phyloP scores from a whole-genome alignment of 192 early-diverging fungal species.

The Cladochytrium replicatum region DNA sequence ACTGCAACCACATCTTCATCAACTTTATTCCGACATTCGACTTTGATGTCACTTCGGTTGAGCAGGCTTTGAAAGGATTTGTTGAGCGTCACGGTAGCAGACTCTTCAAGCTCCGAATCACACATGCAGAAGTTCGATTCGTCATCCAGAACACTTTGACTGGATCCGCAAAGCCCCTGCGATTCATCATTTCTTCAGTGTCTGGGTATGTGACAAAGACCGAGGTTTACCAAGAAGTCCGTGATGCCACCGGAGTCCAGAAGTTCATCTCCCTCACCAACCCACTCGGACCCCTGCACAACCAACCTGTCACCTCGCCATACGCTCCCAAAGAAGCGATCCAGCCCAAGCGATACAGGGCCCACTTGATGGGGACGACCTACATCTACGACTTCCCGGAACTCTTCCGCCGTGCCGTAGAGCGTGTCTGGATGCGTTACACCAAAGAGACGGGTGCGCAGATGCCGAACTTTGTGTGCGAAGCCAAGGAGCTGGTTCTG shows the following conservation, averaged over 20 bases:
- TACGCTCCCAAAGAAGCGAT: conserved; percentile 93
- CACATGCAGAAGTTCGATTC: conserved; percentile 95
- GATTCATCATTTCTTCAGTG: conserved; percentile 85
- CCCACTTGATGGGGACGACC: conserved; percentile 94
- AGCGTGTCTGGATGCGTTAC: conserved; percentile 62
- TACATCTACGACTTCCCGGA: conserved; percentile 99
- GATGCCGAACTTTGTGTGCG: conserved; percentile 55
- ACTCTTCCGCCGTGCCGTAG: conserved; percentile 81
- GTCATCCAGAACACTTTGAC: conserved; percentile 64
- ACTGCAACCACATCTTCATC: conserved; percentile 98
- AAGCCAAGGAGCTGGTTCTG: conserved; percentile 76
- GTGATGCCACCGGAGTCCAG: conserved; percentile 64
- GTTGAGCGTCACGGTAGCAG: conserved; percentile 89
- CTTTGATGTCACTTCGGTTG: conserved; percentile 73
- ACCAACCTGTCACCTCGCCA: conserved; percentile 66
- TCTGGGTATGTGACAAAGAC: conserved; percentile 86
- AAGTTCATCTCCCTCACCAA: conserved; percentile 73
- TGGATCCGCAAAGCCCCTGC: conserved; percentile 63
- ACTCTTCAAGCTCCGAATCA: conserved; percentile 88
- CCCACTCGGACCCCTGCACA: conserved; percentile 71
- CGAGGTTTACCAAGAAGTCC: conserved; percentile 87
- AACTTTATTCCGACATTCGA: conserved; percentile 96
- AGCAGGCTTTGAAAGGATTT: conserved; percentile 75
- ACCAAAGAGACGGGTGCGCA: conserved; percentile 11
- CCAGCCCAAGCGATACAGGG: conserved; percentile 94